Evolutionary conservation across 2,329 filamentous ascomycete genomes (phyloP), one percentile per base, ranked within the genome.

Genomic region (Alternaria ventricosa): DNA sequence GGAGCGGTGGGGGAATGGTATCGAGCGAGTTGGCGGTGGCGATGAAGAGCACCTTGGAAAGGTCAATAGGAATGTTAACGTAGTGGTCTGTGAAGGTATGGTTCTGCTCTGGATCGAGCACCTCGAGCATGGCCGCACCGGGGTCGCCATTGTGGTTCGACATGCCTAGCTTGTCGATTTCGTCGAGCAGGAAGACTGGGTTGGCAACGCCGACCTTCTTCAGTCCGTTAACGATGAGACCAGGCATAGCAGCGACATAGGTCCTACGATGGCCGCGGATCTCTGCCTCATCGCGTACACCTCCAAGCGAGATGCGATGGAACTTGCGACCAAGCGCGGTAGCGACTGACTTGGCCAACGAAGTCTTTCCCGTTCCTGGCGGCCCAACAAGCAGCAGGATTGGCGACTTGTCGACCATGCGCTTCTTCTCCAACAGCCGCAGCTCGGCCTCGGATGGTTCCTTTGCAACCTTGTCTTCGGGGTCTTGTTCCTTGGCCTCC

Each of bases 191-290:
- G 82, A 99, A 92, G 60, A 99, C 95, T 0, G 96, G 96, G 76
- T 99, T 99, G 3, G 93, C 89, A 20, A 98, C 95, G 50, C 94
- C 95, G 30, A 96, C 95, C 83, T 98, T 99, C 82, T 96, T 94
- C 59, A 99, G 79, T 0, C 95, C 96, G 78, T 94, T 94, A 28
- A 98, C 94, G 63, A 99, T 92, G 59, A 98, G 85, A 57, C 96
- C 96, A 10, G 96, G 96, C 95, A 99, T 97, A n/a, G 96, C 96
- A 22, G 96, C 96, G 62, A 99, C 96, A 76, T 99, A 99, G 0
- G 96, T 99, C 71, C 96, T 87, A 60, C 96, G 88, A 80, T 99
- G 96, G 10, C 96, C 96, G 63, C 96, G 89, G 64, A 99, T 98
- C 82, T 99, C 96, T 15, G 96, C 96, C 80, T 99, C 96, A 74